These are phyloP conservation scores for Phylloboletellus chloephorus DNA, from an alignment of 1,284 basidiomycete genomes.

Conservation along the genomic window DNA sequence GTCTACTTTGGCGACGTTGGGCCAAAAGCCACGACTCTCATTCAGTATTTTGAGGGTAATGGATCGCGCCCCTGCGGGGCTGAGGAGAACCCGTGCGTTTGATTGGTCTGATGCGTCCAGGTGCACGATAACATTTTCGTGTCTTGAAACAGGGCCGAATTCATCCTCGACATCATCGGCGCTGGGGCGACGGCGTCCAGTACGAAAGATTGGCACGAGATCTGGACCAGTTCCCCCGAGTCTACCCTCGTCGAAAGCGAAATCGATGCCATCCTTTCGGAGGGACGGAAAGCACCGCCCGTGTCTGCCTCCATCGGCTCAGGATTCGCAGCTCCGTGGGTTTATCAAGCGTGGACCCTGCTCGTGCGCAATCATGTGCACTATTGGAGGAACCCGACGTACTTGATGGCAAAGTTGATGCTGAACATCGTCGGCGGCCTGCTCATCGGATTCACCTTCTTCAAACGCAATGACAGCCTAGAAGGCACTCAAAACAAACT, in stretches of 20 bases:
- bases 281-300: constrained; percentile 34
- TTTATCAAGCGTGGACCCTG: constrained; percentile 45
- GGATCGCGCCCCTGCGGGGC: constrained; percentile 45
- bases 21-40: constrained; percentile 46
- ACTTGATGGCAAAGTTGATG: constrained; percentile 70
- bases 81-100: constrained; percentile 40
- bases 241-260: constrained; percentile 30
- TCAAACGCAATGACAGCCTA: constrained; percentile 56
- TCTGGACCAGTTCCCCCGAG: constrained; percentile 42
- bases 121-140: not conserved
- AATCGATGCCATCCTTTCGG: constrained; percentile 36
- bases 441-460: constrained; percentile 71
- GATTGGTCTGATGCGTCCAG: too few relatives aligned
- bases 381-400: constrained; percentile 61
- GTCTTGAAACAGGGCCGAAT: constrained; percentile 50
- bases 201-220: constrained; percentile 42
- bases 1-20: constrained; percentile 79
- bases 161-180: constrained; percentile 65
- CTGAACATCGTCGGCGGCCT: constrained; percentile 53
- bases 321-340: constrained; percentile 50
- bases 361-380: constrained; percentile 35
- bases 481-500: constrained; percentile 82
- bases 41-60: constrained; percentile 65
- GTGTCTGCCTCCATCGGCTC: constrained; percentile 34
- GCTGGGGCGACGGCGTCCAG: constrained; percentile 53